These are phyloP conservation scores for Retiboletus fuscus DNA, from an alignment of 1,284 basidiomycete species.

Conservation along the genomic window DNA sequence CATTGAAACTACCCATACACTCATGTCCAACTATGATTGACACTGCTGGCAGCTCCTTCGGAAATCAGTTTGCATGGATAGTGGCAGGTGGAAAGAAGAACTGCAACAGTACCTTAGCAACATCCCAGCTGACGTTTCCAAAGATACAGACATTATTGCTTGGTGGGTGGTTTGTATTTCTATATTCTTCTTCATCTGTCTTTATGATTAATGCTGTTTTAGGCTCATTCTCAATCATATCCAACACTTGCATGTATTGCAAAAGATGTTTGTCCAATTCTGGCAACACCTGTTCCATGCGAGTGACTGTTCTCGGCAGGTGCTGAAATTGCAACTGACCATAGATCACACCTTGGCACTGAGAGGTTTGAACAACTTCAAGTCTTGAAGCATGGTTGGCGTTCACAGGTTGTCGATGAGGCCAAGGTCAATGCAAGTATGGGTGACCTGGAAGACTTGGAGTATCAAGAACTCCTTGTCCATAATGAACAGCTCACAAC, in stretches of 20 bases:
- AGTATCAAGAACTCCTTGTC: not conserved
- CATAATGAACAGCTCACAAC: not conserved
- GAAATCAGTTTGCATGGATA: not conserved
- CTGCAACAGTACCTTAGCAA: not conserved
- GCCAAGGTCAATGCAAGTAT: not conserved
- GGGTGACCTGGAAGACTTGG: not conserved
- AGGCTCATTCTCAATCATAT: not conserved
- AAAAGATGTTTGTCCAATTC: not conserved
- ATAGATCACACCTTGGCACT: not conserved
- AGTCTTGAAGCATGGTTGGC: not conserved
- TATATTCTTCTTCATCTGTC: not conserved
- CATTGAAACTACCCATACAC: not conserved
- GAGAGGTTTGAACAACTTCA: not conserved
- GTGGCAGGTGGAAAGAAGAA: not conserved
- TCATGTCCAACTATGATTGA: not conserved
- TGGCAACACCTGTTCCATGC: not conserved
- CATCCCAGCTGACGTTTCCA: not conserved
- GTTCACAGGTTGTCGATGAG: not conserved
- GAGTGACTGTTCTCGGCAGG: not conserved
- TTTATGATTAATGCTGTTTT: not conserved
- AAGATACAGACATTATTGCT: not conserved
- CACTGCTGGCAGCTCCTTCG: not conserved
- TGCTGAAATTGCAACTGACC: not conserved
- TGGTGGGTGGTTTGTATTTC: not conserved
- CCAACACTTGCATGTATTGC: not conserved